These are phyloP conservation scores for Aspergillus fumigatus DNA, from an alignment of 2,329 filamentous ascomycete genomes.

Conservation along the genomic window DNA sequence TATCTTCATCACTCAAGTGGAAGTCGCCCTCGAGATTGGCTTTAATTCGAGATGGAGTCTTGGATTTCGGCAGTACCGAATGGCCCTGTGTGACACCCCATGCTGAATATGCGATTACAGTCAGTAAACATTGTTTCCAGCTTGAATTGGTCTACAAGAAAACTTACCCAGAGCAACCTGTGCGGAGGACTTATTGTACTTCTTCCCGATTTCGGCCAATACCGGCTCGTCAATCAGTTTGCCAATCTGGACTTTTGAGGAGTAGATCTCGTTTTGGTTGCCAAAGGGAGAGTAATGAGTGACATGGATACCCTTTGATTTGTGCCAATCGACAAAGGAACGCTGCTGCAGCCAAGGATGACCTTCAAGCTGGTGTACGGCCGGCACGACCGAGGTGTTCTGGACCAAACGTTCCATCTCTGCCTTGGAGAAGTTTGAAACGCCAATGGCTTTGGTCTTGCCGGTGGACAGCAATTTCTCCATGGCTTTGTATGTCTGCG, in stretches of 20 bases:
- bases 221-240: slow-evolving; percentile 51
- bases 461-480: slow-evolving; percentile 39
- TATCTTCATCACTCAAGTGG: slow-evolving; percentile 53
- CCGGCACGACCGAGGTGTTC: slow-evolving; percentile 43
- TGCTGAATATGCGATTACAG: slow-evolving; percentile 26
- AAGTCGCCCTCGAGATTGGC: slow-evolving; percentile 51
- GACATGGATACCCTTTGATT: slow-evolving; percentile 48
- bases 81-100: slow-evolving; percentile 52
- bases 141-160: not conserved
- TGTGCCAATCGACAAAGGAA: slow-evolving; percentile 47
- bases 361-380: slow-evolving; percentile 49
- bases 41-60: slow-evolving; percentile 41
- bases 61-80: slow-evolving; percentile 52
- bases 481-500: slow-evolving; percentile 50
- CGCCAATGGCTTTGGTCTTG: slow-evolving; percentile 48
- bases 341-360: slow-evolving; percentile 52
- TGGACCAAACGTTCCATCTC: slow-evolving; percentile 47
- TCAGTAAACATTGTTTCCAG: not conserved
- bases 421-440: slow-evolving; percentile 49
- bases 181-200: slow-evolving; percentile 47
- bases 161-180: slow-evolving; percentile 47
- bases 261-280: slow-evolving; percentile 51
- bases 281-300: slow-evolving; percentile 54
- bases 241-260: slow-evolving; percentile 37
- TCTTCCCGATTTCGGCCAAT: slow-evolving; percentile 49